Percentiles rank a stretch among this genome's conserved stretches.
These are phyloP conservation scores for Pythium grandisporangium DNA, from an alignment of 352 stramenopile species.

Conservation along the genomic window DNA sequence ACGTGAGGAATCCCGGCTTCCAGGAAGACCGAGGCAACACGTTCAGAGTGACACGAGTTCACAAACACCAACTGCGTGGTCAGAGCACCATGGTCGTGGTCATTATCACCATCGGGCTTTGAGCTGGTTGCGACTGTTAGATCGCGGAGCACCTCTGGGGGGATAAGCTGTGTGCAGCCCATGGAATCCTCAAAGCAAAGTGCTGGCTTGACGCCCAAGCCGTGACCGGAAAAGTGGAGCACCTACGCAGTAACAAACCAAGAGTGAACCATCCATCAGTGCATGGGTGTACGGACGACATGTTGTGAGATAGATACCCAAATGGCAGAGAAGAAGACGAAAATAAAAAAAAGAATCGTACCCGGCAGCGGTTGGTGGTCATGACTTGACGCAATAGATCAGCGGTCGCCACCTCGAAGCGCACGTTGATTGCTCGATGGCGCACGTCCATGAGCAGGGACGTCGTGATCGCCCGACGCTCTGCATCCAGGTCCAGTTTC, in stretches of 20 bases:
- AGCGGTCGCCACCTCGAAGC: slow-evolving; percentile 70
- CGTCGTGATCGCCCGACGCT: slow-evolving; percentile 60
- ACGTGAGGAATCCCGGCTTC: slow-evolving; percentile 87
- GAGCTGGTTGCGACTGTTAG: slow-evolving; percentile 46
- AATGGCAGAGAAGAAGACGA: no score
- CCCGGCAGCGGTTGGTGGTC: slow-evolving; percentile 62
- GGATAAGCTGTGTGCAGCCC: slow-evolving; percentile 69
- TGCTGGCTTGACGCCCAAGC: slow-evolving; percentile 47
- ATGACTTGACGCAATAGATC: slow-evolving; percentile 68
- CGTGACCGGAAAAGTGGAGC: slow-evolving; percentile 75
- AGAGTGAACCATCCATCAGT: no score
- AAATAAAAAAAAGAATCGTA: no score
- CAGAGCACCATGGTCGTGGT: slow-evolving; percentile 9
- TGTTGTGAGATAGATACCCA: no score
- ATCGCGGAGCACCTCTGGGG: slow-evolving; percentile 44
- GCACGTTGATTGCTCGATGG: slow-evolving; percentile 65
- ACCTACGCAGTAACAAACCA: no score
- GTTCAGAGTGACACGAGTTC: slow-evolving; percentile 80
- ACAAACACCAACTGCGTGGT: slow-evolving; percentile 81
- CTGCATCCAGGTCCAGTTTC: slow-evolving; percentile 69
- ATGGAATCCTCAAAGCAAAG: slow-evolving; percentile 75
- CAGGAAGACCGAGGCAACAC: slow-evolving; percentile 82
- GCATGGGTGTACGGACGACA: no score
- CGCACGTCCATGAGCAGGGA: slow-evolving; percentile 58
- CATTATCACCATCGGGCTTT: slow-evolving; percentile 5